Evolutionary conservation across 2,329 filamentous ascomycete species (phyloP), one percentile per base, ranked within the genome.

Genomic region (Claviceps sp.): DNA sequence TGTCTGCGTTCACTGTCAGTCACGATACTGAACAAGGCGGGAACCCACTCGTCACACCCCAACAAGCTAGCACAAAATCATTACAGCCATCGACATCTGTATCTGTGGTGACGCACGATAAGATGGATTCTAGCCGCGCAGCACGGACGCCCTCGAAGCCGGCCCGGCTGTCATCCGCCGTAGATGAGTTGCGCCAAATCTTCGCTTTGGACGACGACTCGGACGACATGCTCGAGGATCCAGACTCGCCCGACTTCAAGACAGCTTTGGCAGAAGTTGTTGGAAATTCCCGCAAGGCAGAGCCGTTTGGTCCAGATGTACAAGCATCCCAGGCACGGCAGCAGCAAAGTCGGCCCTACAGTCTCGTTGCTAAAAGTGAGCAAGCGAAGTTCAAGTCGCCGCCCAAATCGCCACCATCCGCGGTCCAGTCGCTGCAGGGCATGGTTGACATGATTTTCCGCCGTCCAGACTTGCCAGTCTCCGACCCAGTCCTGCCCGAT

Each of bases 381-480:
- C 50, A 48, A 14, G 45, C 34, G 37, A 34, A 40, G 17, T n/a
- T 39, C 16, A 37, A 45, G 13, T 9, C 16, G 29, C n/a, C 44
- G 13, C 22, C 52, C 29, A 54, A 55, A 13, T 54, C 59, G 29
- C 50, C 51, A 20, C 48, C 39, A 34, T 62, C 59, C 9, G 56
- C 60, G 7, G 54, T 55, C 8, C 55, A 59, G 8, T 52, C 54
- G 5, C 49, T 63, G 44, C 55, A 52, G 39, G 52, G 55, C 26
- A 51, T 62, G 42, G 56, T 61, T 26, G 54, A 55, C 40, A 47
- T 43, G 37, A 44, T 56, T 26, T 62, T 61, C 51, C 54, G 50
- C 9, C 46, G 51, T 29, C 51, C 60, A 17, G 52, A 50, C 36
- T 38, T 47, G 11, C 53, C 59, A 34, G 52, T 58, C 22, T 54